Conservation (phyloP, 208 protist genomes). For the Kentomonas sorsogonicus region DNA sequence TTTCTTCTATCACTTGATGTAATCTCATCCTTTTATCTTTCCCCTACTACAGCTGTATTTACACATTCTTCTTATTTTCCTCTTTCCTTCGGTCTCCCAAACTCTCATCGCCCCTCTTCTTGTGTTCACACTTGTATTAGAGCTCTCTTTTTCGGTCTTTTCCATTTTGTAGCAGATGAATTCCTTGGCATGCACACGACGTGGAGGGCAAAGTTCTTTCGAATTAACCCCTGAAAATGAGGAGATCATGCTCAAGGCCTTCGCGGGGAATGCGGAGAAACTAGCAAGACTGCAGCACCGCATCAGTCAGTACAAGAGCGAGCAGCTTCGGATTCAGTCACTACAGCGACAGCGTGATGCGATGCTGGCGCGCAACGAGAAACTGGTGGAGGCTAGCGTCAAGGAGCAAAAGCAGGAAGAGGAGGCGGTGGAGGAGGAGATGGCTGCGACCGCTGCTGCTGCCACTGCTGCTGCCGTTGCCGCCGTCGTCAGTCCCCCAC, state of each 20-base stretch:
- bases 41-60: neutral
- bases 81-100: neutral
- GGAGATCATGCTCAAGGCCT: constrained; percentile 11
- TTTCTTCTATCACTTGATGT: neutral
- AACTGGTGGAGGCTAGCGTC: neutral
- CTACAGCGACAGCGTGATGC: constrained; percentile 9
- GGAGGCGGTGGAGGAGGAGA: neutral
- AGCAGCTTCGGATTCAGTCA: neutral
- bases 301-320: neutral
- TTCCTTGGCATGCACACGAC: neutral
- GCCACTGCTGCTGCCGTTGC: too few relatives aligned
- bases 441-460: too few relatives aligned
- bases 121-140: constrained; percentile 6
- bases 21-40: constrained; percentile 10
- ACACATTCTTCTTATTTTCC: constrained; percentile 1
- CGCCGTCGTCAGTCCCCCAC: neutral
- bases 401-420: neutral
- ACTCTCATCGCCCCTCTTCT: neutral
- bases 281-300: constrained; percentile 14
- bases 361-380: neutral
- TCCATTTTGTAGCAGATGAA: neutral
- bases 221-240: too few relatives aligned
- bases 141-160: neutral
- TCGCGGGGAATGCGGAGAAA: constrained; percentile 10
- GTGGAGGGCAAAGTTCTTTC: neutral